Evolutionary conservation across 345 rosid species (phyloP), one percentile per base, ranked within the genome.

Genomic region (Populus ilicifolia): DNA sequence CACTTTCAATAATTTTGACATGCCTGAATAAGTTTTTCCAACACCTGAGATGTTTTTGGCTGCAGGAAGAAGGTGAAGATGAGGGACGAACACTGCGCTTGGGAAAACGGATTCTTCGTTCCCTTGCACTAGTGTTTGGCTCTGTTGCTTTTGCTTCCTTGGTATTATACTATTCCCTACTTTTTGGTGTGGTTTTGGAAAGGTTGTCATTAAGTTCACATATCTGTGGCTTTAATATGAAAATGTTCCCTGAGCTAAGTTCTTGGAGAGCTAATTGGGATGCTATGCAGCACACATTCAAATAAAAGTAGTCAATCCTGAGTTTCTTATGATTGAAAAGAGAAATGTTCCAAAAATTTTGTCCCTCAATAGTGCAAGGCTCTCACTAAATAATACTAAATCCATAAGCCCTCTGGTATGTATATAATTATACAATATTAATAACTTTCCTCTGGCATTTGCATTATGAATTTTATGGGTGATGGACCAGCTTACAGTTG

Each of bases 31-130:
- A 23, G 71, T 63, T 80, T 5, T 83, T 69, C 44, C 56, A 62
- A 50, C 64, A 82, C 0, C 52, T 74, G 29, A 66, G 61, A 71
- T 87, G 74, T 76, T 78, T 72, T 79, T 84, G 79, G 29, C 77
- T 89, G 84, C 90, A 96, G 99, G 98, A 89, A 88, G 97, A 91
- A 38, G 97, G 97, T 50, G 94, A 88, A 87, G 99, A 96, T 69
- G 86, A 82, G 39, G 95, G 94, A 27, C 85, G 91, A 68, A 90
- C 88, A 46, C 35, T 93, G 76, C 85, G 87, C 73, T 89, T 92
- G 92, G 97, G 97, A 83, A 96, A 94, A 81, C 85, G 98, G 36
- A 79, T 94, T 84, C 92, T 96, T 72, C 94, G 97, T 35, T 89
- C 98, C 78, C 96, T 96, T 70, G 92, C 88, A 18, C 77, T 96